Percentiles rank a stretch among this genome's conserved stretches.
Evolutionary conservation across 208 protist genomes (phyloP).

Genomic region (Naegleria fowleri): DNA sequence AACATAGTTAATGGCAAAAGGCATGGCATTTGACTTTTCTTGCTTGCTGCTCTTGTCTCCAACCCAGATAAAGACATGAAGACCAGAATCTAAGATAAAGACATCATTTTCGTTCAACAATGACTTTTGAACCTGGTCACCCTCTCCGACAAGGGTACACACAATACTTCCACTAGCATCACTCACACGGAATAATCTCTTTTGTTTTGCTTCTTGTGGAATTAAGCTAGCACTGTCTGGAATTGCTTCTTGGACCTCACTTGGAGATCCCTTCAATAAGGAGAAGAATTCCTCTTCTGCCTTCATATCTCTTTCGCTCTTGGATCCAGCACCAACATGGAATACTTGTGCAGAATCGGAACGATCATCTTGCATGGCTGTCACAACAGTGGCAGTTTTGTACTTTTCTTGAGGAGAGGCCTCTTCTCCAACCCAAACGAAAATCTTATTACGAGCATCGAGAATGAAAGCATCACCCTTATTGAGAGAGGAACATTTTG

Average conservation of each 20-base stretch:
- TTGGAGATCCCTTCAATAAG: not conserved
- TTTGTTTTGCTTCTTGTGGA: not conserved
- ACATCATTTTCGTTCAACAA: not conserved
- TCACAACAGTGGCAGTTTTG: not conserved
- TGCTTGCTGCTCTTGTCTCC: not conserved
- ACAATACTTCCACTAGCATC: not conserved
- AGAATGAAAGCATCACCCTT: slow-evolving; percentile 53
- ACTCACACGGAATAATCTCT: not conserved
- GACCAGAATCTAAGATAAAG: slow-evolving; percentile 1
- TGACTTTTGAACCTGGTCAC: not conserved
- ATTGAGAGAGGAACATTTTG: slow-evolving; percentile 31
- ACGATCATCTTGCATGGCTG: slow-evolving; percentile 14
- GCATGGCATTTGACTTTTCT: slow-evolving; percentile 9
- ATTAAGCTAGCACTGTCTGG: not conserved
- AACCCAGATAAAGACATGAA: slow-evolving; percentile 6
- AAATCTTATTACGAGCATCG: slow-evolving; percentile 36
- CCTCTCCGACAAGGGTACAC: not conserved
- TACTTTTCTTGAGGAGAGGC: not conserved
- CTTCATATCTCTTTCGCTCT: not conserved
- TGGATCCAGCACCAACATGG: slow-evolving; percentile 28
- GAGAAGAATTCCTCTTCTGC: slow-evolving; percentile 14
- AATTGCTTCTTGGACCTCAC: not conserved
- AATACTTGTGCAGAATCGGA: not conserved
- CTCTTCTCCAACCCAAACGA: slow-evolving; percentile 31
- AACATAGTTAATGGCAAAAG: not conserved